A percentile compares a stretch with the other conserved stretches of the same genome.
Evolutionary conservation across 768 basidiomycete species (phyloP).

Genomic region (Psilocybe tampanensis): DNA sequence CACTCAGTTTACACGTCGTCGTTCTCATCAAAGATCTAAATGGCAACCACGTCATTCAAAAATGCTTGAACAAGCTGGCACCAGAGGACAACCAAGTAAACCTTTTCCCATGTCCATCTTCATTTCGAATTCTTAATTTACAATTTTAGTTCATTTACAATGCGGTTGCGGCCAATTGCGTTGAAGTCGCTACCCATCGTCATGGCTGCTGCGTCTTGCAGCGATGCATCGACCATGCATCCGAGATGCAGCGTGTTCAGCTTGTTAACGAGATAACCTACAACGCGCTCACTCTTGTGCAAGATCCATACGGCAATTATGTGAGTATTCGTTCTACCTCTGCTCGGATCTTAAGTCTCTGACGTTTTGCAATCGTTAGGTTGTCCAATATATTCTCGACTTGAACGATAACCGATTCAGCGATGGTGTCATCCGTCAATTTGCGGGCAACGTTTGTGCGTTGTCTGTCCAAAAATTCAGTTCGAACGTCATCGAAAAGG

Average conservation of each 20-base stretch:
- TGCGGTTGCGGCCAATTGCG: constrained; percentile 97
- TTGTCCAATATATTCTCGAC: constrained; percentile 98
- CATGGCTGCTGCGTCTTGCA: constrained; percentile 99
- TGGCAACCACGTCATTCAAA: constrained; percentile 98
- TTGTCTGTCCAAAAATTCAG: constrained; percentile 99
- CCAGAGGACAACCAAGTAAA: constrained; percentile 97
- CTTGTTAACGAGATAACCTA: constrained; percentile 99
- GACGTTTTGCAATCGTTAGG: constrained; percentile 45
- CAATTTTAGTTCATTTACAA: constrained; percentile 91
- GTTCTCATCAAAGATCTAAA: constrained; percentile 99
- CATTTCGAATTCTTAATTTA: neutral
- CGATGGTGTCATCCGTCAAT: constrained; percentile 96
- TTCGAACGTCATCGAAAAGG: constrained; percentile 98
- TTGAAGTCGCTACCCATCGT: constrained; percentile 97
- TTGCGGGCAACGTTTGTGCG: constrained; percentile 96
- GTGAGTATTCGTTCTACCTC: constrained; percentile 46
- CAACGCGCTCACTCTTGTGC: constrained; percentile 95
- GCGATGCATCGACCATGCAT: constrained; percentile 97
- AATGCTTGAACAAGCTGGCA: constrained; percentile 96
- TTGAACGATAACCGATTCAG: constrained; percentile 98
- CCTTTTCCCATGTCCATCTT: constrained; percentile 5
- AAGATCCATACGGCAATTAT: constrained; percentile 96
- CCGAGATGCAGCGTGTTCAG: constrained; percentile 92
- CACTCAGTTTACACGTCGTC: constrained; percentile 96
- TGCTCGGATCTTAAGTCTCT: neutral